Conservation (phyloP, 192 early-diverging fungal genomes). For the Coemansia sp. region DNA sequence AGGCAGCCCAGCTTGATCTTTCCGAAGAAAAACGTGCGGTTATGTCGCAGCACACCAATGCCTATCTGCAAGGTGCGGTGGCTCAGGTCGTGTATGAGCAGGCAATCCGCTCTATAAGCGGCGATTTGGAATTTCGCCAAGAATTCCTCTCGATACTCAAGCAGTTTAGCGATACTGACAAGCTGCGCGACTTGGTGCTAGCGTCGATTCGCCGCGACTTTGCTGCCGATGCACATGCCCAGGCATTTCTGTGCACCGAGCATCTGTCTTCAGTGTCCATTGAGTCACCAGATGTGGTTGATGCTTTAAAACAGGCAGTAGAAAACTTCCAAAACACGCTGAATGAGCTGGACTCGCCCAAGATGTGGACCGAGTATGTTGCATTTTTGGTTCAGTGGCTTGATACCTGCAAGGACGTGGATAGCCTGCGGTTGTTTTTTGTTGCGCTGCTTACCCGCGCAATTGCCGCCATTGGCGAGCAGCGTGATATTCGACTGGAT, state of each 20-base stretch:
- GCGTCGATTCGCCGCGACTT: slow-evolving; percentile 35
- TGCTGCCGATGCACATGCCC: slow-evolving; percentile 27
- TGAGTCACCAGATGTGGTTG: slow-evolving; percentile 59
- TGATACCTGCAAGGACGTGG: slow-evolving; percentile 1
- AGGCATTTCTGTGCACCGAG: slow-evolving; percentile 59
- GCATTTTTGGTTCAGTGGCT: slow-evolving; percentile 59
- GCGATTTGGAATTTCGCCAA: slow-evolving; percentile 70
- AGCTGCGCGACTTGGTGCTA: slow-evolving; percentile 16
- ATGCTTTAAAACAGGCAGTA: slow-evolving; percentile 45
- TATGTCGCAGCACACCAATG: slow-evolving; percentile 54
- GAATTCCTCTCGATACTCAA: slow-evolving; percentile 66
- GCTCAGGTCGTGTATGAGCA: slow-evolving; percentile 74
- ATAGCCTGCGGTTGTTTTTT: slow-evolving; percentile 25
- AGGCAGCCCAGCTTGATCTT: slow-evolving; percentile 26
- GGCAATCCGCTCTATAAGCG: slow-evolving; percentile 73
- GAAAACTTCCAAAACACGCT: slow-evolving; percentile 56
- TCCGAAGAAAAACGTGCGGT: slow-evolving; percentile 47
- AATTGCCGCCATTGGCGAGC: slow-evolving; percentile 52
- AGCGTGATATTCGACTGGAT: slow-evolving; percentile 45
- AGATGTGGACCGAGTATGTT: slow-evolving; percentile 64
- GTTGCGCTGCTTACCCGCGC: slow-evolving; percentile 58
- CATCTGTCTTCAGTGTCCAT: slow-evolving; percentile 57
- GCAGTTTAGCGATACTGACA: slow-evolving; percentile 53
- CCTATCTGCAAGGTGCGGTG: slow-evolving; percentile 69
- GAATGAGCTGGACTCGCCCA: slow-evolving; percentile 38